phyloP scores from a whole-genome alignment of 2,329 filamentous ascomycete species.

The Lecanicillium sp. region DNA sequence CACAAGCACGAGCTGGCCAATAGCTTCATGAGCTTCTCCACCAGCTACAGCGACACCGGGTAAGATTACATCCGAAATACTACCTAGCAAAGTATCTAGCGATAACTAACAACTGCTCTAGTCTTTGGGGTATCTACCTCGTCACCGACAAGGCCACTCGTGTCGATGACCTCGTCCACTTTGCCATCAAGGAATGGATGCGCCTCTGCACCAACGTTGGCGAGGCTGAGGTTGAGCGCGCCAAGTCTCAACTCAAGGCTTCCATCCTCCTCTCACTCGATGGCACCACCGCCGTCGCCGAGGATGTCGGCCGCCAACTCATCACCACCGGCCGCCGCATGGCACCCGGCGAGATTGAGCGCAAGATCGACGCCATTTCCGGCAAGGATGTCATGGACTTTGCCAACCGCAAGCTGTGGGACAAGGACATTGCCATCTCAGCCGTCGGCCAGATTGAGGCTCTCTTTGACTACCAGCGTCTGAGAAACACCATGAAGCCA shows the following conservation, averaged over 20 bases:
- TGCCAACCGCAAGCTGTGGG: slow-evolving; percentile 91
- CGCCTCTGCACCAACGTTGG: slow-evolving; percentile 83
- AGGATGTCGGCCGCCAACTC: slow-evolving; percentile 98
- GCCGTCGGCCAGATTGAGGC: slow-evolving; percentile 92
- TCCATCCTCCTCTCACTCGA: slow-evolving; percentile 95
- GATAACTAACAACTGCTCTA: slow-evolving; percentile 28
- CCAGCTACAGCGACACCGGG: slow-evolving; percentile 99
- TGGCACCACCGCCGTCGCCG: slow-evolving; percentile 91
- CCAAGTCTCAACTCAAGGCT: slow-evolving; percentile 98
- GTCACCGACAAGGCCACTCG: slow-evolving; percentile 81
- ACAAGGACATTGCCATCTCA: slow-evolving; percentile 89
- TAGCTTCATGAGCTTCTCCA: slow-evolving; percentile 99
- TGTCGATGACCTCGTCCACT: slow-evolving; percentile 95
- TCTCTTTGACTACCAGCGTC: slow-evolving; percentile 67
- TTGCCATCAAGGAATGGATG: slow-evolving; percentile 96
- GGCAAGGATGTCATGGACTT: slow-evolving; percentile 98
- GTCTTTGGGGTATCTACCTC: slow-evolving; percentile 99
- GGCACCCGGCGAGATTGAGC: slow-evolving; percentile 89
- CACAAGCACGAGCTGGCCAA: slow-evolving; percentile 94
- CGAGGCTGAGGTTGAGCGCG: slow-evolving; percentile 89
- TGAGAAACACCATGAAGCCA: slow-evolving; percentile 81
- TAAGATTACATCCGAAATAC: slow-evolving; percentile 40
- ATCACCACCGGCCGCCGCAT: slow-evolving; percentile 92
- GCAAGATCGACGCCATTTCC: slow-evolving; percentile 77
- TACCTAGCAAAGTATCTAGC: background rate